Evolutionary conservation across 768 basidiomycete genomes (phyloP), one percentile per base, ranked within the genome.

Genomic region (Mycena olivaceomarginata): DNA sequence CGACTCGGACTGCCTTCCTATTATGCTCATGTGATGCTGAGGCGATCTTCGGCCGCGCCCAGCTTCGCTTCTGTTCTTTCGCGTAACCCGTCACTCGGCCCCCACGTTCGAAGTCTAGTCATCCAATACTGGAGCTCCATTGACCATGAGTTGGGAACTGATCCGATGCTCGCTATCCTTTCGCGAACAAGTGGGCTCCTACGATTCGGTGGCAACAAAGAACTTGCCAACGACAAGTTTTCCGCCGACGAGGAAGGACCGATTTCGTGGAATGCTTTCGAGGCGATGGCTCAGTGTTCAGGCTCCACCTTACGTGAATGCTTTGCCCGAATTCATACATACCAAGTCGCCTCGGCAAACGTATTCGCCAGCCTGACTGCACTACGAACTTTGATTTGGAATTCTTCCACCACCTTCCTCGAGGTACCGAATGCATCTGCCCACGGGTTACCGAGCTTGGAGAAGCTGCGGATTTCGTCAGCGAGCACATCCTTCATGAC

Each of bases 251-350:
- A 2, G 10, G 72, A 67, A 25, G 22, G 9, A 13, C 0, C 22
- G 6, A 62, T 75, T 15, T 48, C 62, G 25, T 75, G 51, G 74
- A 31, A n/a, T 60, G 64, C 74, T 6, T 75, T 13, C 9, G 62
- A 37, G 31, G 43, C 15, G 31, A 4, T 66, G 20, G 68, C 53
- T 12, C 43, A 18, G 8, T 45, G 1, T 20, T 65, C 63, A 0
- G 68, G 74, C 8, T 12, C 51, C 20, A 57, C 63, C 3, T 45
- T 75, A 11, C 48, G 37, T 7, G 62, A 75, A 46, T 69, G 57
- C 41, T 59, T 43, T 5, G 8, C 37, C 12, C 60, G 40, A 18
- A 22, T 75, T 45, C 31, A 31, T 31, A 31, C 31, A 10, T n/a
- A 6, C 4, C 9, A 22, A 8, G 12, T 8, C 31, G n/a, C 2